Evolutionary conservation across 768 basidiomycete species (phyloP), one percentile per base, ranked within the genome.

Genomic region (Amylocystis lapponica): DNA sequence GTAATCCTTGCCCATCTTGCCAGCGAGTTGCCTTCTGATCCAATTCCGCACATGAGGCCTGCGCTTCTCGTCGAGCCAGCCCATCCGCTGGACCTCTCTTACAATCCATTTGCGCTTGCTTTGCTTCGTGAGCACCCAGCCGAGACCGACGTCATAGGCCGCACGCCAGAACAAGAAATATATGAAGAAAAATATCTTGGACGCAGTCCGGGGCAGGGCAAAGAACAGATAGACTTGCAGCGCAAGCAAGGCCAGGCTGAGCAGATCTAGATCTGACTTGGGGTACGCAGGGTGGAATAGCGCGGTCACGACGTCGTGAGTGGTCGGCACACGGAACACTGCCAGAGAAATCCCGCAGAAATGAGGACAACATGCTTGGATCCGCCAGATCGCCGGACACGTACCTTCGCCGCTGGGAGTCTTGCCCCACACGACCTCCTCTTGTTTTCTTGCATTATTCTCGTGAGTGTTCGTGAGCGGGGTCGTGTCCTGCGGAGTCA

Each of bases 21-120:
- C 89, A 14, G 71, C 79, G 2, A 97, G 73, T 56, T 98, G 92
- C 37, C 74, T 74, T 49, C 82, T 75, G 56, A 96, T 89, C 96
- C 96, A 99, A 31, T 70, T 55, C 45, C 86, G 74, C 45, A 87
- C 67, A 6, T 53, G 62, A 0, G 91, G 87, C 20, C 70, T 64
- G 17, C 81, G 72, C 34, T 70, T 57, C 50, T 71, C 70, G 60
- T 98, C 92, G n/a, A 99, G 76, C 94, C 93, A 97, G 3, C 90
- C 95, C 19, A 80, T 66, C 4, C 74, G 68, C 44, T 86, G 78
- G 2, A 97, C 72, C 53, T 84, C 78, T 23, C 79, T 71, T 34
- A 96, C 92, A 53, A 99, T 89, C 87, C 91, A 97, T 56, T 79
- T 85, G 66, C 80, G 83, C 70, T 95, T 94, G 71, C 91, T 95